Base-by-base conservation (phyloP, 768 basidiomycete species). In the Mycena rebaudengoi region DNA sequence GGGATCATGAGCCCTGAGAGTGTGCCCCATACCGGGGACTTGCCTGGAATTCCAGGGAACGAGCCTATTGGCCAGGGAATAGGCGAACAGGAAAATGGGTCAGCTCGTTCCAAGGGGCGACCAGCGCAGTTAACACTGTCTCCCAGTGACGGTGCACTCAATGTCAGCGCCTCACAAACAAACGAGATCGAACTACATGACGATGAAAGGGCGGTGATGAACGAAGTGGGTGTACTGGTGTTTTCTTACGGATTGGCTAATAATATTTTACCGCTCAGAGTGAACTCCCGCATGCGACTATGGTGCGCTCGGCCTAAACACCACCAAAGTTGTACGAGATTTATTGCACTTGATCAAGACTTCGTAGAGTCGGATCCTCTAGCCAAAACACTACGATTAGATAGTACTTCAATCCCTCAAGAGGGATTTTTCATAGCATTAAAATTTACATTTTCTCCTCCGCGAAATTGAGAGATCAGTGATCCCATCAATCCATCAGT, bases 111-210 rank as follows among this genome's bases (percentile, higher is more conserved):
- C 2, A 85, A 85, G 77, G 71, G 60, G 12, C 82, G 87, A 3
- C 86, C 90, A 11, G 70, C 82, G 3, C 84, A 85, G 10, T 71
- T 90, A 55, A 74, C 76, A 10, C 71, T 87, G 21, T 90, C 90
- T 1, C 87, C 90, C 0, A 90, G 87, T 61, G 91, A 91, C 62
- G 77, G 83, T 18, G 83, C 84, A 7, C 74, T 91, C 20, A 83
- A 82, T 39, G 75, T 79, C 13, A 77, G 74, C n/a, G 77, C 75
- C 1, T 84, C 73, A 7, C 75, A 77, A 23, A 72, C 72, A 29
- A 69, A 68, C 5, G 73, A 62, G 29, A 79, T 77, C 25, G 77
- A 71, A 6, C 79, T 76, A 14, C 76, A 70, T 2, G 82, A 83
- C 5, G 88, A 88, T 13, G 90, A 91, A 63, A 72, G 86, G 69